These are phyloP conservation scores for Aspergillus ellipticus DNA, from an alignment of 495 filamentous ascomycete species.

Conservation along the genomic window DNA sequence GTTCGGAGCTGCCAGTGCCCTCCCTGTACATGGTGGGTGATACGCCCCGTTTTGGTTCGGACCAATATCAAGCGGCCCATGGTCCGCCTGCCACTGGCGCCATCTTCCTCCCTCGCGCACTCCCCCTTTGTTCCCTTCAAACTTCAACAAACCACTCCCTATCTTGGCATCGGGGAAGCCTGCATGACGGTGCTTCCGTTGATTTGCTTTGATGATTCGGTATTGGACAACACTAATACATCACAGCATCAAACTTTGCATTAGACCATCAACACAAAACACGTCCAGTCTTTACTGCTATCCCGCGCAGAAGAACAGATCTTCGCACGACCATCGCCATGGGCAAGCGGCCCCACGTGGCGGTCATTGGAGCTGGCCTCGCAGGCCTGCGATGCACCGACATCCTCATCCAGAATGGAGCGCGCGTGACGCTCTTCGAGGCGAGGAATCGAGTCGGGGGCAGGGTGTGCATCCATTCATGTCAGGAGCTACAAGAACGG, in stretches of 20 bases:
- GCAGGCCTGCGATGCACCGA: conserved; percentile 87
- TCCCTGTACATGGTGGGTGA: too few species aligned
- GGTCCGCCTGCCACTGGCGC: too few species aligned
- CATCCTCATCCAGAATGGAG: conserved; percentile 71
- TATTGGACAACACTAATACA: not conserved
- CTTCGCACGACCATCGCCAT: conserved; percentile 14
- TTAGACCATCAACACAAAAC: not conserved
- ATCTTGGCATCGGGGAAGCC: too few species aligned
- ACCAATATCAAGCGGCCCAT: too few species aligned
- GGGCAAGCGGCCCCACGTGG: conserved; percentile 50
- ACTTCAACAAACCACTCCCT: too few species aligned
- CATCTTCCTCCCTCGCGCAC: too few species aligned
- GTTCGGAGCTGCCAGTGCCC: too few species aligned
- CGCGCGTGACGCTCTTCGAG: conserved; percentile 81
- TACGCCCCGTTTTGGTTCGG: too few species aligned
- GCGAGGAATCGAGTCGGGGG: conserved; percentile 81
- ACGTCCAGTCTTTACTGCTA: not conserved
- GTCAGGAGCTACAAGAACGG: too few species aligned
- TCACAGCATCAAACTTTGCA: not conserved
- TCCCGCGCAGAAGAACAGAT: not conserved
- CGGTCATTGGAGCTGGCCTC: conserved; percentile 81
- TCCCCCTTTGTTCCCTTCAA: too few species aligned
- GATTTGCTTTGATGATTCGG: not conserved
- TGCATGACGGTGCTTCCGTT: not conserved
- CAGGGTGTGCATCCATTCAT: conserved; percentile 56